Evolutionary conservation across 2,329 filamentous ascomycete species (phyloP).

Genomic region (Cadophora malorum): DNA sequence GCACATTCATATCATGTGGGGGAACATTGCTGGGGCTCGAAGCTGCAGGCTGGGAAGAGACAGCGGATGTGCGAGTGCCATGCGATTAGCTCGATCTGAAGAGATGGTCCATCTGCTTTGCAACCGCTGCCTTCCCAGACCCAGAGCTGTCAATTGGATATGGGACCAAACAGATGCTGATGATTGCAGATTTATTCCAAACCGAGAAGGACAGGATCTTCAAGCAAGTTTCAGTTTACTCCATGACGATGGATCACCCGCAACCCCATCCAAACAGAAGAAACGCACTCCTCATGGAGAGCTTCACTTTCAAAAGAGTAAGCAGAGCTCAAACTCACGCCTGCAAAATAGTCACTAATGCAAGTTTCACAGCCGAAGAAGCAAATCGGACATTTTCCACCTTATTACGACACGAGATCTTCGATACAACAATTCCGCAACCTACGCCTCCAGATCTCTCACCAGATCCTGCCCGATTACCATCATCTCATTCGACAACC

Average conservation of each 20-base stretch:
- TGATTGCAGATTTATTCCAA: conserved; percentile 85
- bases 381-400: conserved; percentile 92
- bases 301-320: conserved; percentile 92
- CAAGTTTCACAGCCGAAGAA: conserved; percentile 71
- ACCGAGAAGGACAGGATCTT: conserved; percentile 89
- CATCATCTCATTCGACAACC: conserved; percentile 59
- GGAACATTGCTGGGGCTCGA: neutral
- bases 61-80: too few relatives aligned
- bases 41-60: neutral
- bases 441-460: conserved; percentile 68
- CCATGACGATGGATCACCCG: conserved; percentile 90
- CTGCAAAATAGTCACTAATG: conserved; percentile 11
- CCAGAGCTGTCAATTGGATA: neutral
- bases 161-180: conserved; percentile 34
- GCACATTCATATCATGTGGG: conserved; percentile 27
- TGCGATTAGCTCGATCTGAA: neutral
- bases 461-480: conserved; percentile 60
- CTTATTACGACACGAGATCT: conserved; percentile 87
- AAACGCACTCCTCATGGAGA: conserved; percentile 88
- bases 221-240: conserved; percentile 91
- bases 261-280: conserved; percentile 85
- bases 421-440: conserved; percentile 89
- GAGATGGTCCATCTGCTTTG: neutral
- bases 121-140: neutral
- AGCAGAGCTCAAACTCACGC: conserved; percentile 44